Base-by-base conservation (phyloP, 2,329 filamentous ascomycete species). In the Talaromyces sp. region DNA sequence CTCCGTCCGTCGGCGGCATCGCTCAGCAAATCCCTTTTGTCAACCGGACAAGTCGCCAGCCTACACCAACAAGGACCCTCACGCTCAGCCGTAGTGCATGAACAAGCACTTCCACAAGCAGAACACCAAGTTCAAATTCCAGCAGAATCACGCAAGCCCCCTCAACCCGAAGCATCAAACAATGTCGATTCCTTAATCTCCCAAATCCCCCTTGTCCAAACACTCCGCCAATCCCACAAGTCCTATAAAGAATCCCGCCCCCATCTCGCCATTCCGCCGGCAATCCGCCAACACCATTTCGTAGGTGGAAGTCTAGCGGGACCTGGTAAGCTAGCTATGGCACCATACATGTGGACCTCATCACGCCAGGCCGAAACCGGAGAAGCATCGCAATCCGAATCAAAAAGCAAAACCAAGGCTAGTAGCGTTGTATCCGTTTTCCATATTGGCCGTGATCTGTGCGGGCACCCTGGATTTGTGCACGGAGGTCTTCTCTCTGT, bases 271-370 rank as follows among this genome's bases (percentile, higher is more conserved):
- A 88, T 97, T 68, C 89, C 91, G 0, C 75, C 80, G 5, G 71
- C 80, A 1, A 83, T 90, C 68, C 83, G 88, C 22, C 75, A 77
- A 2, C 83, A 88, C 65, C 95, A 88, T 71, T 80, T 97, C 51
- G 96, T 91, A 0, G 90, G 83, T 20, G 89, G 90, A 4, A 87
- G 88, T 19, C 79, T 97, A 14, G 69, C 87, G 32, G 91, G 91
- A 0, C 80, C 85, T 0, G 85, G 85, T 20, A 88, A 85, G 70
- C 83, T 97, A 57, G 83, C 84, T 1, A 86, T 95, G 0, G 90
- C 91, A 3, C 91, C 92, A 1, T 81, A 91, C 33, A 66, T 70
- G 58, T 71, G 65, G 63, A 60, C 61, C 7, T 59, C 65, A 0
- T 59, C 53, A 1, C 19, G 47, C 9, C 53, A 54, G 30, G 17